phyloP scores from a whole-genome alignment of 345 rosid species.

The Salix caprea region DNA sequence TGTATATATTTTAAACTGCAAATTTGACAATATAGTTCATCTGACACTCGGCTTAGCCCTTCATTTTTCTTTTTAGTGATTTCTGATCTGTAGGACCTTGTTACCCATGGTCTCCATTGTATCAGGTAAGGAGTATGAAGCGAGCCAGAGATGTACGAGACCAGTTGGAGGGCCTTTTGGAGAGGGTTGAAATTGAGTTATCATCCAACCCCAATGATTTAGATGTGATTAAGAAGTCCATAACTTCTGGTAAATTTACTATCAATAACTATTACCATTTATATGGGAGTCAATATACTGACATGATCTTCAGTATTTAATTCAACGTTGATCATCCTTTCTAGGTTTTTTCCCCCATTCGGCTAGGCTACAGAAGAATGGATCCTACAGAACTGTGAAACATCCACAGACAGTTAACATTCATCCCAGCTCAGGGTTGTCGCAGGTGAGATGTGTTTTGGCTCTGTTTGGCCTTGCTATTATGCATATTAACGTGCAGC shows the following conservation, averaged over 20 bases:
- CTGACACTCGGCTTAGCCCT: neutral
- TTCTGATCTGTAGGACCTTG: neutral
- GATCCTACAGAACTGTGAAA: slow-evolving; percentile 85
- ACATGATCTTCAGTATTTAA: slow-evolving; percentile 10
- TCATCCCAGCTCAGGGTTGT: slow-evolving; percentile 92
- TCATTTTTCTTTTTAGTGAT: neutral
- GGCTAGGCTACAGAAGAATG: slow-evolving; percentile 84
- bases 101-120: slow-evolving; percentile 18
- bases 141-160: slow-evolving; percentile 94
- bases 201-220: slow-evolving; percentile 57
- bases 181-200: slow-evolving; percentile 91
- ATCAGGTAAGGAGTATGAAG: slow-evolving; percentile 95
- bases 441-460: slow-evolving; percentile 46
- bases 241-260: slow-evolving; percentile 60
- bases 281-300: neutral
- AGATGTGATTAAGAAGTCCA: slow-evolving; percentile 73
- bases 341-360: slow-evolving; percentile 90
- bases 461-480: neutral
- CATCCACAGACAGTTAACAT: slow-evolving; percentile 88
- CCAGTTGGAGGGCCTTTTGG: slow-evolving; percentile 90
- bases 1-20: neutral
- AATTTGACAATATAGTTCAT: neutral
- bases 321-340: slow-evolving; percentile 7
- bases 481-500: neutral
- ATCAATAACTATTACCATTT: neutral